phyloP scores from a whole-genome alignment of 2,329 filamentous ascomycete species.

The Alternaria infectoria region DNA sequence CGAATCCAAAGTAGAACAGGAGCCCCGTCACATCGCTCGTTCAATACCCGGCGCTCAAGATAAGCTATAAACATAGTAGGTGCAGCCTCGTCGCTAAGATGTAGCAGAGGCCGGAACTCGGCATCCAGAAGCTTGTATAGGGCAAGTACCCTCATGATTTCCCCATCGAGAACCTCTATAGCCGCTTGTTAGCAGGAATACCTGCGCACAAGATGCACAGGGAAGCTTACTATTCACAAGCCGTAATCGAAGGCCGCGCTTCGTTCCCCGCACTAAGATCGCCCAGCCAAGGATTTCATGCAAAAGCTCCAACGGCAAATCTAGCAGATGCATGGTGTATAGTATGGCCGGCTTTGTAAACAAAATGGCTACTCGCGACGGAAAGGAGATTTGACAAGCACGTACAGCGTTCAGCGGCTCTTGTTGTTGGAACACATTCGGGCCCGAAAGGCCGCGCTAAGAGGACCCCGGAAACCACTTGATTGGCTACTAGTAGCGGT shows the following conservation, averaged over 20 bases:
- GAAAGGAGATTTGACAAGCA: background rate
- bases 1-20: background rate
- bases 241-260: background rate
- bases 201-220: background rate
- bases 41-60: background rate
- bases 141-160: background rate
- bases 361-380: rapidly evolving
- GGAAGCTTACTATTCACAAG: background rate
- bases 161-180: background rate
- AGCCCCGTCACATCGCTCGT: background rate
- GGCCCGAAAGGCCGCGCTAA: background rate
- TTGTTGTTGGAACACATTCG: background rate
- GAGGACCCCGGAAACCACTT: background rate
- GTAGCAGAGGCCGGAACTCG: background rate
- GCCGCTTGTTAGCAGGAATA: background rate
- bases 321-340: background rate
- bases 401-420: background rate
- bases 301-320: background rate
- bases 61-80: background rate
- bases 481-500: background rate
- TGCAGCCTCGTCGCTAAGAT: background rate
- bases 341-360: background rate
- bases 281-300: background rate
- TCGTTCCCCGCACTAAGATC: background rate
- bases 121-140: background rate